Evolutionary conservation across 129 eudicot species (phyloP), one percentile per base, ranked within the genome.

Genomic region (Flaveria bidentis): DNA sequence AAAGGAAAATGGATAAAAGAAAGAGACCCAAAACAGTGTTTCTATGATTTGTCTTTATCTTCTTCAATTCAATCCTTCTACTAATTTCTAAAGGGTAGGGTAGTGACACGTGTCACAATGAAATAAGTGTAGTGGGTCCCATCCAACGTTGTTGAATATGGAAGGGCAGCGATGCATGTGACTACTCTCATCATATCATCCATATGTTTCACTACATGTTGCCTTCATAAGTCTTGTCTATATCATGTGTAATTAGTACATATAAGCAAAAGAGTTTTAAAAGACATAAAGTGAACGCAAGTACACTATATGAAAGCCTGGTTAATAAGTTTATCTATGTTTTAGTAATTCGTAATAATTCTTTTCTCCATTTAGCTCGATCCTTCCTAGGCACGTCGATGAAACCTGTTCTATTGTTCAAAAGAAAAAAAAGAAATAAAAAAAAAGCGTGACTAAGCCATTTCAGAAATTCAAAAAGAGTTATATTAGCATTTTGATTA

Each of bases 111-210:
- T 85, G 82, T 56, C 64, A 50, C 16, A 30, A 71, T 55, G 26
- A 63, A 6, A 57, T 52, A 53, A 56, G 76, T 45, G 51, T 22
- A 62, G 63, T 18, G 83, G 81, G 83, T 65, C 82, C 81, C 76
- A 71, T 36, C 22, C n/a, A 51, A 69, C 18, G 55, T 66, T 42
- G 47, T 76, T 82, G 58, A 64, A 10, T 51, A n/a, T 13, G 73
- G 56, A 62, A 53, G 82, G 72, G 41, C 57, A 76, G 82, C 74
- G 82, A 53, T 76, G 88, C 83, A 83, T 83, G 86, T 83, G 82
- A 69, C 57, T 41, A 15, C 53, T 22, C 65, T 57, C 69, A 65
- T 76, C 73, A 65, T 66, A 22, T 9, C 60, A 67, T 47, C 71
- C 18, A 65, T 77, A 76, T 53, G 42, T 25, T 64, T 20, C 61